phyloP scores from a whole-genome alignment of 106 monocot species.

The Allium cepa region DNA sequence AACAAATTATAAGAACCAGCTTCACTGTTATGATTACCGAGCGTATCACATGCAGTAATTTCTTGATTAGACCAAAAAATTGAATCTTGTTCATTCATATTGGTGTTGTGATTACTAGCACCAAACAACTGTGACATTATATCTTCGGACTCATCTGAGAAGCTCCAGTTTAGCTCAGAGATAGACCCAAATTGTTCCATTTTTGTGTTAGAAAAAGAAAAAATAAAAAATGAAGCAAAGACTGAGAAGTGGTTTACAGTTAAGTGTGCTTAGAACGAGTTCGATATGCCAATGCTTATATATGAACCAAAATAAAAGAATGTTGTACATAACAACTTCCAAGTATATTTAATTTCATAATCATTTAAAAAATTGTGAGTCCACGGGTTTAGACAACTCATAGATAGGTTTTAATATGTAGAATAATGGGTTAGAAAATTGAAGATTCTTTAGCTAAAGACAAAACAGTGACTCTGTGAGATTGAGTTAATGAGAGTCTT shows the following conservation, averaged over 20 bases:
- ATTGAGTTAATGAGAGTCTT: conserved; percentile 4
- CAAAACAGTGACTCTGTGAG: not conserved
- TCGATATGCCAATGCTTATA: not conserved
- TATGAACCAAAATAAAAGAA: not conserved
- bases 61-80: conserved; percentile 29
- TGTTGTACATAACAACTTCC: not conserved
- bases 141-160: conserved; percentile 30
- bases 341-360: not conserved
- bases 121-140: conserved; percentile 35
- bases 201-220: not conserved
- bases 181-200: conserved; percentile 15
- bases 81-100: conserved; percentile 15
- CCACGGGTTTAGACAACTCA: conserved; percentile 12
- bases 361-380: conserved; percentile 1
- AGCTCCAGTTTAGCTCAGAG: conserved; percentile 25
- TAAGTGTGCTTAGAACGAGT: not conserved
- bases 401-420: not conserved
- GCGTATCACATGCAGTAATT: no score
- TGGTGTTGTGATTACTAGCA: not conserved
- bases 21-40: no score
- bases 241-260: not conserved
- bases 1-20: conserved; percentile 11
- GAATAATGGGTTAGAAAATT: no score
- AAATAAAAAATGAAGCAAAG: not conserved
- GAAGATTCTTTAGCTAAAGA: not conserved